Percentiles rank a stretch among this genome's conserved stretches.
These are phyloP conservation scores for Lactarius quietus DNA, from an alignment of 768 basidiomycete genomes.

Conservation along the genomic window DNA sequence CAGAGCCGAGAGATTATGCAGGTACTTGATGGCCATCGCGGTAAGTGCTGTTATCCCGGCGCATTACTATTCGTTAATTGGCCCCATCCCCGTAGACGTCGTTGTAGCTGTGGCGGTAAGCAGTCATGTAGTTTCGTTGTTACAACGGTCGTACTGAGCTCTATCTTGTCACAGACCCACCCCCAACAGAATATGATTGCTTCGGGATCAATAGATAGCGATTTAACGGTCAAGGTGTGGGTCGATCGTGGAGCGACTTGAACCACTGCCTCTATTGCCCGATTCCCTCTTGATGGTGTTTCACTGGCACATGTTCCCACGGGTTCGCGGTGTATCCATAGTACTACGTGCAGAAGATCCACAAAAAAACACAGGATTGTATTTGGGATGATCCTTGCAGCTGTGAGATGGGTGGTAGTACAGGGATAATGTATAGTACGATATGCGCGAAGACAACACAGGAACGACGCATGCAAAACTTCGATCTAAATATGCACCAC, in stretches of 20 bases:
- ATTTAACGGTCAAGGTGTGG: conserved; percentile 83
- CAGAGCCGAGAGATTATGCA: conserved; percentile 86
- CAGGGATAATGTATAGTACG: conserved; percentile 15
- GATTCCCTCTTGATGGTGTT: not conserved
- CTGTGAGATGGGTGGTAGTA: conserved; percentile 22
- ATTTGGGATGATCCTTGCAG: conserved; percentile 14
- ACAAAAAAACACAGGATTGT: conserved; percentile 10
- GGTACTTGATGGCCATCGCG: conserved; percentile 69
- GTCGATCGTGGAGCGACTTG: conserved; percentile 41
- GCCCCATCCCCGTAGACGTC: conserved; percentile 44
- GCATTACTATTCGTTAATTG: not conserved
- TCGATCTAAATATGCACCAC: conserved; percentile 16
- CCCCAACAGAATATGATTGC: conserved; percentile 85
- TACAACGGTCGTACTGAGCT: conserved; percentile 6
- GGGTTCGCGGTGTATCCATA: conserved; percentile 5
- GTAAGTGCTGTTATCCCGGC: conserved; percentile 34
- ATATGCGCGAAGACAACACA: conserved; percentile 2
- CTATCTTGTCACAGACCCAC: conserved; percentile 61
- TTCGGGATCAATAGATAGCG: conserved; percentile 81
- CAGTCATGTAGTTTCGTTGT: conserved; percentile 13
- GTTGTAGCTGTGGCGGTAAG: conserved; percentile 78
- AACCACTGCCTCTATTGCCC: not conserved
- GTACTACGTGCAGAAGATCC: not conserved
- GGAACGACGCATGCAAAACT: conserved; percentile 2
- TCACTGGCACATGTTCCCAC: not conserved